Conservation (phyloP, 768 basidiomycete genomes). For the Phanerodontia chrysosporium region DNA sequence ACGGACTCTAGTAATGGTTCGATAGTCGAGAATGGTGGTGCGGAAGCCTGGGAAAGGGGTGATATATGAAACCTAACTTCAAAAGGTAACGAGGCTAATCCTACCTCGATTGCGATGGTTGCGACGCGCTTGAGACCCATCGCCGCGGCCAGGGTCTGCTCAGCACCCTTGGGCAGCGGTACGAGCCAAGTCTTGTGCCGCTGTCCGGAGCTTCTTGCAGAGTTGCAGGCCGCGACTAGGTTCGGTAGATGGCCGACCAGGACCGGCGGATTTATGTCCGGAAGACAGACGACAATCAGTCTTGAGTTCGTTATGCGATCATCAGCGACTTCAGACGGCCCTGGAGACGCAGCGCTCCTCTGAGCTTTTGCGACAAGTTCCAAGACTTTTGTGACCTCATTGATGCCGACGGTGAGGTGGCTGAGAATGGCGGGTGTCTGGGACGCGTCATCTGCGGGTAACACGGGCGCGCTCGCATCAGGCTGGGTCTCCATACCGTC, state of each 20-base stretch:
- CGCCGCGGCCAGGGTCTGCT: conserved; percentile 51
- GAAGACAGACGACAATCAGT: conserved; percentile 65
- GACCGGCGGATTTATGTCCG: conserved; percentile 69
- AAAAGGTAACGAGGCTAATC: not conserved
- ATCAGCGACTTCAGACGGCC: not conserved
- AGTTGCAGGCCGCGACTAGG: conserved; percentile 75
- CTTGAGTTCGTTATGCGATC: conserved; percentile 2
- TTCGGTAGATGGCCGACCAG: conserved; percentile 74
- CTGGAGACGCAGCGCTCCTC: not conserved
- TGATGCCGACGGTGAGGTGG: conserved; percentile 67
- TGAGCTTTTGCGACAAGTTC: conserved; percentile 33
- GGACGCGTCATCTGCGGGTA: not conserved
- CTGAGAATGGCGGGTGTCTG: conserved; percentile 37
- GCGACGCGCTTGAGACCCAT: conserved; percentile 67
- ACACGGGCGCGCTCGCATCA: not conserved
- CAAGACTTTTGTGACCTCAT: conserved; percentile 70
- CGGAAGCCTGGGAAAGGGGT: conserved; percentile 30
- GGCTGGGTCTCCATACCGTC: not conserved
- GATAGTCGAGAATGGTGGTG: conserved; percentile 33
- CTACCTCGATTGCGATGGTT: conserved; percentile 63
- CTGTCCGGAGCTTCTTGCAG: conserved; percentile 21
- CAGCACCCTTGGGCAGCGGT: conserved; percentile 64
- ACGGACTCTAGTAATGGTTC: conserved; percentile 42
- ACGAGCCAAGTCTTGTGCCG: conserved; percentile 46
- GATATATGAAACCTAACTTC: not conserved